A percentile compares a stretch with the other conserved stretches of the same genome.
Conservation (phyloP, 1,139 yeast genomes). For the Ogataea hybrid region DNA sequence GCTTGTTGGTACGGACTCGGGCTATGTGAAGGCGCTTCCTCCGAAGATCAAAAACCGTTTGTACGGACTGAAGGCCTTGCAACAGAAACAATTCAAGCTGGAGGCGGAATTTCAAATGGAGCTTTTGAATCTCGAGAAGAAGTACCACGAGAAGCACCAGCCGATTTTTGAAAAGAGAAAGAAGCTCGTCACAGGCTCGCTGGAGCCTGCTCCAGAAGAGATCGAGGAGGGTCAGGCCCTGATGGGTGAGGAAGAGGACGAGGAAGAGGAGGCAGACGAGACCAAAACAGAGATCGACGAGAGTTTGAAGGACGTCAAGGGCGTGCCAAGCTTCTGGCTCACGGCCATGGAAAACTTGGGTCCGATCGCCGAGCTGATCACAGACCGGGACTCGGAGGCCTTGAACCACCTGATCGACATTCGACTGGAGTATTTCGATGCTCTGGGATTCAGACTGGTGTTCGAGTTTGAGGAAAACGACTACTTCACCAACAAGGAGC, state of each 20-base stretch:
- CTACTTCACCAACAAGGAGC: slow-evolving; percentile 66
- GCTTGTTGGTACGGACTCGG: slow-evolving; percentile 83
- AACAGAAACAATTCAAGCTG: slow-evolving; percentile 73
- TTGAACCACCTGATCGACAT: slow-evolving; percentile 67
- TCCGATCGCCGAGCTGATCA: slow-evolving; percentile 78
- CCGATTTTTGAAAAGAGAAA: slow-evolving; percentile 79
- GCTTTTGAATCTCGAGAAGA: slow-evolving; percentile 81
- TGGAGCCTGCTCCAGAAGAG: slow-evolving; percentile 79
- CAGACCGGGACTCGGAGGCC: slow-evolving; percentile 89
- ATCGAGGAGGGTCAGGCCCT: slow-evolving; percentile 67
- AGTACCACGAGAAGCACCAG: slow-evolving; percentile 67
- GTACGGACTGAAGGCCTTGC: slow-evolving; percentile 80
- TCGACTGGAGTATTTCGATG: slow-evolving; percentile 75
- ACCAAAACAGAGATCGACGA: slow-evolving; percentile 42
- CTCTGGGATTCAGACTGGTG: slow-evolving; percentile 87
- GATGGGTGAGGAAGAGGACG: slow-evolving; percentile 44
- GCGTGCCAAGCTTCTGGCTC: slow-evolving; percentile 95
- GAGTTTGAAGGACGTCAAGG: slow-evolving; percentile 43
- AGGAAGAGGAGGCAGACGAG: slow-evolving; percentile 40
- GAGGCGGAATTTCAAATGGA: slow-evolving; percentile 93
- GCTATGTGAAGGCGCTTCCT: slow-evolving; percentile 82
- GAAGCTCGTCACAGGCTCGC: slow-evolving; percentile 65
- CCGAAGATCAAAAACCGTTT: slow-evolving; percentile 71
- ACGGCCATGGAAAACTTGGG: slow-evolving; percentile 89
- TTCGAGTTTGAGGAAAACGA: slow-evolving; percentile 81